Base-by-base conservation (phyloP, 495 filamentous ascomycete genomes). In the Rhypophila decipiens region DNA sequence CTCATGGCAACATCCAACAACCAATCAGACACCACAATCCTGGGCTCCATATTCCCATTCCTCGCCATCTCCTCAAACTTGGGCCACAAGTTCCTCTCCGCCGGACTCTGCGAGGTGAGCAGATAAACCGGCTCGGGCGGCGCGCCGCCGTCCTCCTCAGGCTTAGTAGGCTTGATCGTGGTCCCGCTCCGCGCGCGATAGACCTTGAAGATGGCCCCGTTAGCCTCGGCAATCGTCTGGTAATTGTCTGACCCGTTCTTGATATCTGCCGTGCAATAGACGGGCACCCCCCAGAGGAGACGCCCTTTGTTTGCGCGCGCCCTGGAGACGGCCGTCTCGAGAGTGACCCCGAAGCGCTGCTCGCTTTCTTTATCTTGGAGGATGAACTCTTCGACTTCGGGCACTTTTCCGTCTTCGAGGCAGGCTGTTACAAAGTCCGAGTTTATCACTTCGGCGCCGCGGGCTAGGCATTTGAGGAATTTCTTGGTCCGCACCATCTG, bases 11-110 rank as follows among this genome's bases (percentile, higher is more conserved):
- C 80, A 49, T 89, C 84, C 55, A 97, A 67, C 53, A 97, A 60
- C 94, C 94, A 99, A 56, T 97, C 89, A 17, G 83, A 74, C 17
- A 73, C 77, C 13, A 95, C 87, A 41, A 99, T 83, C 22, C 82
- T 73, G 8, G 87, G 83, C 31, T 77, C 75, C 71, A 86, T 86
- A 50, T 84, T 79, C 15, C 82, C 78, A 31, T 78, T 80, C 42
- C 68, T 63, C 7, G 87, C 89, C 76, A 91, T 77, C 48, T 85
- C 78, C 46, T 83, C 73, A 65, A 97, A 97, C 46, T 77, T 78
- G 5, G 73, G 68, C 91, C 90, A 97, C 36, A 95, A 64, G 50
- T 74, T 78, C 55, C 73, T 77, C 53, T 97, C 90, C 4, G 78
- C 76, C 19, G 76, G 51, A 11, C 70, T 70, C 2, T 68, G 69